Evolutionary conservation across 345 rosid genomes (phyloP), one percentile per base, ranked within the genome.

Genomic region (Mangifera indica): DNA sequence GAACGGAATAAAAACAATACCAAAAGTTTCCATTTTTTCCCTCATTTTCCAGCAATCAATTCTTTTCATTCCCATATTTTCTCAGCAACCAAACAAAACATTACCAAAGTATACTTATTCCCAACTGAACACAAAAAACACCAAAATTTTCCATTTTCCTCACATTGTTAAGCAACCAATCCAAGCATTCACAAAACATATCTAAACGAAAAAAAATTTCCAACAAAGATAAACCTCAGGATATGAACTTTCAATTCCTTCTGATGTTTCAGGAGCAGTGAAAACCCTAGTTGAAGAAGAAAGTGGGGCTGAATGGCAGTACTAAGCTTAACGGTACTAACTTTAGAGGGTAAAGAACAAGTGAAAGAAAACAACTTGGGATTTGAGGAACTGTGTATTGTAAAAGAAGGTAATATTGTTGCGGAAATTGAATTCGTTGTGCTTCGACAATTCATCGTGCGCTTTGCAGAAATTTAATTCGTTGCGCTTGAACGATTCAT

Each of bases 201-300:
- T 2, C 52, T n/a, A n/a, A n/a, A n/a, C n/a, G n/a, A n/a, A n/a
- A n/a, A n/a, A n/a, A n/a, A n/a, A n/a, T n/a, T n/a, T 24, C 49
- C 60, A 60, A 14, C 17, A 15, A 32, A 51, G n/a, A 64, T 71
- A 57, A 70, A 90, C 93, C 90, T 83, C 84, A 37, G 76, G 63
- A 60, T 70, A 60, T 34, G 78, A 82, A 73, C 84, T 75, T 49
- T 73, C 81, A 57, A 87, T 63, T 22, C 63, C 91, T n/a, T 85
- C 88, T 54, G 83, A 66, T 57, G 75, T 81, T 66, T 92, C 97
- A 5, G 91, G 86, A 67, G 90, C 86, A 0, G 93, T 89, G 69
- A 80, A 85, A 69, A 85, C 76, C 84, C 77, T 87, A 29, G 76
- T 12, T 29, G 56, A 46, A 58, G 85, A 49, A 13, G 87, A 83